Conservation (phyloP, 192 early-diverging fungal genomes). For the Podila epigama region DNA sequence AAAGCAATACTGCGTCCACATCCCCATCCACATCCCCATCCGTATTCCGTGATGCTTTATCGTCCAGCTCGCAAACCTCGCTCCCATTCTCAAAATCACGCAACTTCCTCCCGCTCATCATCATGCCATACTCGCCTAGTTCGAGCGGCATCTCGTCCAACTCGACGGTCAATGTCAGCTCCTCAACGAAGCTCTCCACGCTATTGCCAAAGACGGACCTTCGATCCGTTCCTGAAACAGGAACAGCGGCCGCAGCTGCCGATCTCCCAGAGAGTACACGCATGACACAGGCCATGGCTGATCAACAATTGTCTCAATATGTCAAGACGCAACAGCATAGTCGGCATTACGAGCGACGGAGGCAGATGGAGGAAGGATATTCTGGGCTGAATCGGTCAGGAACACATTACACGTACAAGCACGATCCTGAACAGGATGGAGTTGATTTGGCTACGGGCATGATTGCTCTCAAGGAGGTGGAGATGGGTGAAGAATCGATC, state of each 20-base stretch:
- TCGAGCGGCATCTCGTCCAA: background rate
- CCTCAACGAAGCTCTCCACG: background rate
- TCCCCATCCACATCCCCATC: background rate
- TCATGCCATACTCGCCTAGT: background rate
- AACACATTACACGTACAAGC: constrained; percentile 5
- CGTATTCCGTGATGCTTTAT: background rate
- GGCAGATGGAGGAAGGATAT: background rate
- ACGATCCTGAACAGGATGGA: background rate
- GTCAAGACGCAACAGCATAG: constrained; percentile 19
- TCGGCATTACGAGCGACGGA: constrained; percentile 24
- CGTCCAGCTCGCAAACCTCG: no score
- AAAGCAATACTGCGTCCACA: background rate
- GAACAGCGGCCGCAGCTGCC: background rate
- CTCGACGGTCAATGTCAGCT: background rate
- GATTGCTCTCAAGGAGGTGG: constrained; percentile 17
- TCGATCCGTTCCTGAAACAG: no score
- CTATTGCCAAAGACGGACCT: background rate
- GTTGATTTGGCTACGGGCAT: constrained; percentile 20
- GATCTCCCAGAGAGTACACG: constrained; percentile 19
- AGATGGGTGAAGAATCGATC: constrained; percentile 31
- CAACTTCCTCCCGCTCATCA: constrained; percentile 11
- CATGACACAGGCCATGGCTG: constrained; percentile 13
- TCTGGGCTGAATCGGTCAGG: background rate
- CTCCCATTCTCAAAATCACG: background rate
- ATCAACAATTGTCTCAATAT: constrained; percentile 26